Base-by-base conservation (phyloP, 108 stramenopile genomes). In the Skeletonema tropicum region DNA sequence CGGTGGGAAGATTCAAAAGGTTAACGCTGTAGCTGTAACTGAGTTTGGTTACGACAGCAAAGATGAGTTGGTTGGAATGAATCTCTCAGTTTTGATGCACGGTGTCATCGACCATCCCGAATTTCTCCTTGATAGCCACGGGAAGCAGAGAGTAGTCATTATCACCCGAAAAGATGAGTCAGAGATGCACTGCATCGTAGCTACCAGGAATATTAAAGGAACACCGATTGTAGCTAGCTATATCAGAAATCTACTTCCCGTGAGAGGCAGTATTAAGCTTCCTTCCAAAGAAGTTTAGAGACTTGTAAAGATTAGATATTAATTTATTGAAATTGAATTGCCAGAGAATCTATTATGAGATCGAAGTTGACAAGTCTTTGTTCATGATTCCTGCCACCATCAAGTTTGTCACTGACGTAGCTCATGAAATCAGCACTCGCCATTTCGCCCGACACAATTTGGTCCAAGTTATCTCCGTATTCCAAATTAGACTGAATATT, bases 401-500 rank as follows among this genome's bases (percentile, higher is more conserved):
- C 72, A 30, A 73, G 19, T 6, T 7, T 30, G 48, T 73, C 52
- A 41, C 72, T 73, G 35, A 73, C 15, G 32, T 19, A 26, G 57
- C 64, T 61, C 11, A 64, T 38, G 21, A 73, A 52, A 38, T 73
- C 72, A n/a, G 35, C 64, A 10, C 25, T 14, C 17, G 5, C 15
- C 21, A 64, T 64, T 39, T 49, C 63, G 21, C 63, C 63, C 11
- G 36, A 15, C 5, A 73, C 63, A 42, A 55, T 64, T n/a, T 13
- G 49, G 55, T 73, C 72, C 35, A 73, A 57, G 15, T 49, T 14
- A 33, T 64, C 72, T 12, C 72, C 63, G 23, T 73, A 73, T 12
- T 57, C 25, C 4, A 32, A 31, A 49, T 68, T 36, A 15, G 74
- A 57, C 68, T 80, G 73, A 10, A 71, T 45, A 31, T 55, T 38